Evolutionary conservation across 441 rosid genomes (phyloP).

Genomic region (Gossypium davidsonii): DNA sequence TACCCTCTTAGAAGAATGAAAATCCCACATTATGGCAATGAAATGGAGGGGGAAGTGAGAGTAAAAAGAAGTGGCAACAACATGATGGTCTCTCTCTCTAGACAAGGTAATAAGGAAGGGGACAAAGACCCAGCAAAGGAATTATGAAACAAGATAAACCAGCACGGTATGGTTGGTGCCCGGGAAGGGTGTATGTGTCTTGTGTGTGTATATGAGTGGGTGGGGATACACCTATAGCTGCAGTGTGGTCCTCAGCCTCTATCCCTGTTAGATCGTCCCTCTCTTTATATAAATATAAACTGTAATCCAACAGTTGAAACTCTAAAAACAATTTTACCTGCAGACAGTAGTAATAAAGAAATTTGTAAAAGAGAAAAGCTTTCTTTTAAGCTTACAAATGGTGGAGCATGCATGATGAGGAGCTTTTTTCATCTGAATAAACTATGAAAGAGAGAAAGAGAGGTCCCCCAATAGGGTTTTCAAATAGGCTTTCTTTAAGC

Average conservation of each 20-base stretch:
- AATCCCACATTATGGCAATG: background rate
- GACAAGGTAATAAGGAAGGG: background rate
- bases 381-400: background rate
- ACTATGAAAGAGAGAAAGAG: constrained; percentile 18
- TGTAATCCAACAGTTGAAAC: constrained; percentile 12
- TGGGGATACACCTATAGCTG: constrained; percentile 10
- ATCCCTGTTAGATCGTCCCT: constrained; percentile 17
- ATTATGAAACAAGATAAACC: constrained; percentile 21
- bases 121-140: constrained; percentile 11
- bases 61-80: background rate
- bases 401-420: constrained; percentile 12
- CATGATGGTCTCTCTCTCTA: constrained; percentile 1
- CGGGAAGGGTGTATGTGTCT: background rate
- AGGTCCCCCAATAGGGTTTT: constrained; percentile 17
- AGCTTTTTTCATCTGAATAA: constrained; percentile 28
- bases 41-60: background rate
- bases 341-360: background rate
- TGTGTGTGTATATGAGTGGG: background rate
- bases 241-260: constrained; percentile 23
- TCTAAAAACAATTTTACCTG: background rate
- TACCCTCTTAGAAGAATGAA: background rate
- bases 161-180: constrained; percentile 14
- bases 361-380: background rate
- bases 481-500: constrained; percentile 18
- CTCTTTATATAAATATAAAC: background rate